Evolutionary conservation across 2,329 filamentous ascomycete genomes (phyloP), one percentile per base, ranked within the genome.

Genomic region (Scedosporium aurantiacum): DNA sequence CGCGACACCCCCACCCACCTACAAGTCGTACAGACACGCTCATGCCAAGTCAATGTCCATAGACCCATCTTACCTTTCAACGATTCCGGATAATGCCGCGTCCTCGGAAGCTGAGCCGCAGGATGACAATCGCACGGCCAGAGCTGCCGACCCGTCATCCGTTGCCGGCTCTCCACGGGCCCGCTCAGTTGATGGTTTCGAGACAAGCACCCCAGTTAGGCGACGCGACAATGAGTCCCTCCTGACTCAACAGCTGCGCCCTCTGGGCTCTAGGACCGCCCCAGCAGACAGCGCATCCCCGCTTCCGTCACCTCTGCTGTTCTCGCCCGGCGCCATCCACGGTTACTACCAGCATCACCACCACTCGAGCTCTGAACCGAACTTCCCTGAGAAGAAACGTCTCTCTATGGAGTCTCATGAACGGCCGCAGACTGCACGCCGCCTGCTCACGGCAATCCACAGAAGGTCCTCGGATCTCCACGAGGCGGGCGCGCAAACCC

Each of bases 81-180:
- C 58, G 14, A 60, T 60, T n/a, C 58, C 45, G 1, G 77, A 81
- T 5, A 81, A 84, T 10, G 75, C 74, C 3, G 70, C 75, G 4
- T 75, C 77, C 1, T 84, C 85, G 2, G 79, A 88, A 50, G 76
- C 78, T 0, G 87, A 91, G 69, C 87, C 86, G 63, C 78, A 82
- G 37, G 88, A 91, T 62, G 90, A 91, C 63, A 76, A 79, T 61
- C 54, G 54, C 54, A 57, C 54, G 14, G 16, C 54, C 16, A 14
- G 32, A 25, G 54, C n/a, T 12, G 7, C 16, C 6, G 54, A 40
- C 16, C 54, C 25, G n/a, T 16, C 25, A 16, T 54, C 25, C 25
- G 25, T 37, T 37, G 47, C 50, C 5, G 27, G 58, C 3, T 50
- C 47, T 12, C 47, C 45, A 5, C 58, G 58, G 27, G 58, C 58